Evolutionary conservation across 2,329 filamentous ascomycete genomes (phyloP).

Genomic region (Metarhizium album): DNA sequence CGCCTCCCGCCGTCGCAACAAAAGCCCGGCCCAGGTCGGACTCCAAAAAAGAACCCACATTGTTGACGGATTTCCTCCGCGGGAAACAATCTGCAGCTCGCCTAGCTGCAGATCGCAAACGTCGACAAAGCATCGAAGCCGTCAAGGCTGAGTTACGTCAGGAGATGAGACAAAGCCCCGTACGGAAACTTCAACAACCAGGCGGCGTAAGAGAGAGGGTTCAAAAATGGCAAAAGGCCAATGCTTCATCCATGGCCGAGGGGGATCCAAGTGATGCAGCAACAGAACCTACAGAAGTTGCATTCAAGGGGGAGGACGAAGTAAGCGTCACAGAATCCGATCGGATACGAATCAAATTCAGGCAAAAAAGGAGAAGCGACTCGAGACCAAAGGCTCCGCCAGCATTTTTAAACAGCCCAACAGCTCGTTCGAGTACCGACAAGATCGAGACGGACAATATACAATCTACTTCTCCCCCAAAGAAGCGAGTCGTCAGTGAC

Average conservation of each 20-base stretch:
- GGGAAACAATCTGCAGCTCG: constrained; percentile 47
- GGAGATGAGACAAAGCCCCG: constrained; percentile 49
- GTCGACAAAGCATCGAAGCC: constrained; percentile 48
- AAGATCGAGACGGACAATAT: constrained; percentile 10
- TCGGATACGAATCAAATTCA: constrained; percentile 44
- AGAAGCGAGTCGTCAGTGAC: constrained; percentile 88
- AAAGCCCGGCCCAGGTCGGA: constrained; percentile 23
- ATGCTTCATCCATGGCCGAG: constrained; percentile 50
- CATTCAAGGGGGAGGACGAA: constrained; percentile 44
- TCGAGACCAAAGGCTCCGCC: constrained; percentile 19
- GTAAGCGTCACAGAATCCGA: constrained; percentile 52
- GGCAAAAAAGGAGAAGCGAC: constrained; percentile 31
- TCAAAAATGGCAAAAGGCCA: constrained; percentile 73
- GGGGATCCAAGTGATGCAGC: constrained; percentile 41
- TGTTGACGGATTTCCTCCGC: constrained; percentile 47
- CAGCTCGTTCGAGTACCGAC: constrained; percentile 10
- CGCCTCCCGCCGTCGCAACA: constrained; percentile 28
- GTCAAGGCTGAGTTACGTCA: constrained; percentile 41
- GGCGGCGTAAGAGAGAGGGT: constrained; percentile 68
- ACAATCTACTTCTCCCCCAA: constrained; percentile 49
- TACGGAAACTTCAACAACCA: constrained; percentile 48
- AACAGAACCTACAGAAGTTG: constrained; percentile 50
- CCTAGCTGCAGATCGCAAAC: constrained; percentile 37
- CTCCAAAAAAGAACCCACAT: constrained; percentile 31
- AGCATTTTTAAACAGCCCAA: constrained; percentile 15